Evolutionary conservation across 2,329 filamentous ascomycete species (phyloP), one percentile per base, ranked within the genome.

Genomic region (Coleophoma cylindrospora): DNA sequence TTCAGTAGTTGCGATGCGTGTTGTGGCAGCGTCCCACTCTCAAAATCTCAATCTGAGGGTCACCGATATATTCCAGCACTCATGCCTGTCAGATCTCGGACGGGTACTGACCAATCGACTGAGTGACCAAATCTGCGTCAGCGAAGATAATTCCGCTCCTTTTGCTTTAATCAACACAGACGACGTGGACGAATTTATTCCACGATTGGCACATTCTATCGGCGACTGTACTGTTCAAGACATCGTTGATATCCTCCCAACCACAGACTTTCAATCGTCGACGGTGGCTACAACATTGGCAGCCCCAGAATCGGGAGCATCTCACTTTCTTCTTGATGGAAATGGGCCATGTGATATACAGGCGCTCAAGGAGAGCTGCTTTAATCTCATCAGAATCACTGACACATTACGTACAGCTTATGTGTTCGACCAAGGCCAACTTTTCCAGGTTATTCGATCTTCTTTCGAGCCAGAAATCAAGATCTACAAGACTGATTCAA

Each of bases 31-130:
- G n/a, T 45, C 55, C 19, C 51, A 52, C 21, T 22, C 22, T 5
- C 34, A 40, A 13, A 22, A 40, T 34, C 19, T 72, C 41, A 61
- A 63, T 32, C 55, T 72, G 40, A 68, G 66, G 10, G 67, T 70
- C 40, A 66, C 65, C 6, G 68, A 70, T 56, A 66, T 70, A 33
- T 71, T 71, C 62, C 63, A 63, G 48, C 67, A 68, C 47, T 45
- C 52, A 10, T 32, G 46, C 19, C 43, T 54, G n/a, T 43, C 43
- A n/a, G 27, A 48, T 38, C 22, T 47, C 21, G 44, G 36, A 48
- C n/a, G n/a, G 14, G 41, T 44, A 44, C 34, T 44, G 22, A 34
- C 41, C 12, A 15, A 33, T 12, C 41, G 41, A 33, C 19, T 32
- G 14, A 22, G 2, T 32, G 6, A 44, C n/a, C 22, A 44, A 32